Conservation (phyloP, 83 land plant species). For the Larix sibirica region DNA sequence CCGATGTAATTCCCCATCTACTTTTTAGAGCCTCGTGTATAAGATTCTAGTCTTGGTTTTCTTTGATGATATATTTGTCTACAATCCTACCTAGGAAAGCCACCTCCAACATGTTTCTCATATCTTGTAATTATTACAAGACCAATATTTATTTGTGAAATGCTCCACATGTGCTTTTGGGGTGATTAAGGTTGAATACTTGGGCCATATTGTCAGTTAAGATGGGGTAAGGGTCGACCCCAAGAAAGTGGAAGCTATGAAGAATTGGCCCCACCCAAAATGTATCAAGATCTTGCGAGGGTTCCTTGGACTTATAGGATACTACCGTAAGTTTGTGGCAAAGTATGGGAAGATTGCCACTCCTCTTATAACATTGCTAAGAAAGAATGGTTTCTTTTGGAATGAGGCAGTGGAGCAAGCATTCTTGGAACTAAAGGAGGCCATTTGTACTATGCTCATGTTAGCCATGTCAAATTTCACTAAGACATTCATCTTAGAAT, state of each 20-base stretch:
- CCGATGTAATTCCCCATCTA: too few species aligned
- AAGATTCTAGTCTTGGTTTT: not conserved
- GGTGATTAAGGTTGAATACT: not conserved
- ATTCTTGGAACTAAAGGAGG: not conserved
- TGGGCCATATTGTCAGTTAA: slow-evolving; percentile 34
- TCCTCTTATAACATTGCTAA: slow-evolving; percentile 16
- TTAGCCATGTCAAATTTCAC: slow-evolving; percentile 16
- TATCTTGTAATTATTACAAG: not conserved
- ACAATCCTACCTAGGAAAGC: not conserved
- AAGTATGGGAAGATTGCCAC: not conserved
- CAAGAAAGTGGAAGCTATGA: slow-evolving; percentile 18
- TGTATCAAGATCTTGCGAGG: not conserved
- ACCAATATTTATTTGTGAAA: not conserved
- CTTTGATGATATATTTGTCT: not conserved
- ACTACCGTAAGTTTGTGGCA: slow-evolving; percentile 5
- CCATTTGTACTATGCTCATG: not conserved
- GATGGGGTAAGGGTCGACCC: slow-evolving; percentile 22
- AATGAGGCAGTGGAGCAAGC: not conserved
- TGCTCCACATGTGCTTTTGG: not conserved
- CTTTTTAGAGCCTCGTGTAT: not conserved
- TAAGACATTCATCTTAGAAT: slow-evolving; percentile 7
- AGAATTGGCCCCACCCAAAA: slow-evolving; percentile 6
- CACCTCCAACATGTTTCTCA: too few species aligned
- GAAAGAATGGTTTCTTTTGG: slow-evolving; percentile 13
- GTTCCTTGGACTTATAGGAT: slow-evolving; percentile 17